A percentile compares a stretch with the other conserved stretches of the same genome.
Conservation (phyloP, 179 eudicot species). For the Beta lomatogona region DNA sequence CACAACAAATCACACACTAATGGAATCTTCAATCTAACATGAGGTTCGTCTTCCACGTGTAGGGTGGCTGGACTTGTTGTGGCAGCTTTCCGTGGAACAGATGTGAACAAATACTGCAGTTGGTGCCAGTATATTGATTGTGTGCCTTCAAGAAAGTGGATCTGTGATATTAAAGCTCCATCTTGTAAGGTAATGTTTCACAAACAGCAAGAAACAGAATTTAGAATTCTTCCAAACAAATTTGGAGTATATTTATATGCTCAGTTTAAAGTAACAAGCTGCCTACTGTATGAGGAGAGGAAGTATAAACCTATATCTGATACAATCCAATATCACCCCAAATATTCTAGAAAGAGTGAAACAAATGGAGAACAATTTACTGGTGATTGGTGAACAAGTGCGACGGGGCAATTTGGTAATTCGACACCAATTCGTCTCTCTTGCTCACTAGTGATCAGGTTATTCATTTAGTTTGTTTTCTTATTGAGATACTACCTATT, state of each 20-base stretch:
- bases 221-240: neutral
- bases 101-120: slow-evolving; percentile 56
- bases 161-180: slow-evolving; percentile 50
- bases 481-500: no score
- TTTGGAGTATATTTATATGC: neutral
- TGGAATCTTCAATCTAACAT: neutral
- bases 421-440: no score
- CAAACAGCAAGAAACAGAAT: neutral
- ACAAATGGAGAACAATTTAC: no score
- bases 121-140: slow-evolving; percentile 77
- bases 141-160: slow-evolving; percentile 66
- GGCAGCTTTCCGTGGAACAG: slow-evolving; percentile 39
- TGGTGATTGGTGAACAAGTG: no score
- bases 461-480: no score
- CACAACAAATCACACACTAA: no score
- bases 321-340: no score
- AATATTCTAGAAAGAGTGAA: no score
- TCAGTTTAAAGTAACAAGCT: neutral
- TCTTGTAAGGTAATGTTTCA: slow-evolving; percentile 58
- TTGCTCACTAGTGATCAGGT: no score
- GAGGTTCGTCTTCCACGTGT: slow-evolving; percentile 20
- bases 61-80: slow-evolving; percentile 52
- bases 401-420: no score
- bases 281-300: neutral
- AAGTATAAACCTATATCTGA: no score